Evolutionary conservation across 176 grass and related monocot species (phyloP).

Genomic region (Themeda triandra): DNA sequence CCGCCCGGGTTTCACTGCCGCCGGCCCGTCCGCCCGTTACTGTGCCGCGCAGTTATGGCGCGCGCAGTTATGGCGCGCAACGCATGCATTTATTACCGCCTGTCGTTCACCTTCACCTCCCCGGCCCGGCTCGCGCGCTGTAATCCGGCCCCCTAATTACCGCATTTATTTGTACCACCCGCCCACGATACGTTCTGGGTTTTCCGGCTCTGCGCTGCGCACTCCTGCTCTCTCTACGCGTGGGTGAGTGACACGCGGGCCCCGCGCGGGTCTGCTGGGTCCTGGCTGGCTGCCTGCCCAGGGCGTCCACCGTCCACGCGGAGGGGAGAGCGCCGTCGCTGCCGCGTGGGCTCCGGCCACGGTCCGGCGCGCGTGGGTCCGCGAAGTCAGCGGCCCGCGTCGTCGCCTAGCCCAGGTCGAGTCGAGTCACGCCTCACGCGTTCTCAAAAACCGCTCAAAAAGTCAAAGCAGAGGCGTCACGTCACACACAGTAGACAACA

Average conservation of each 20-base stretch:
- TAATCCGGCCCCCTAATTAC: slow-evolving; percentile 42
- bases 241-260: neutral
- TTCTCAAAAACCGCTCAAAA: neutral
- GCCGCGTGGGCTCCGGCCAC: neutral
- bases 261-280: neutral
- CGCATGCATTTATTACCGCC: slow-evolving; percentile 30
- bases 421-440: neutral
- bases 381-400: neutral
- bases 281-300: neutral
- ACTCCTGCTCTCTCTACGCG: no score
- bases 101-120: neutral
- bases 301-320: neutral
- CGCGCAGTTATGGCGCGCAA: slow-evolving; percentile 24
- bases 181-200: slow-evolving; percentile 12
- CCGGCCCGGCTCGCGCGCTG: neutral
- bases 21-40: slow-evolving; percentile 14
- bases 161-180: slow-evolving; percentile 38
- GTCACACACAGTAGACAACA: neutral
- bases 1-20: neutral
- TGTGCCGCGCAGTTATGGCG: slow-evolving; percentile 27
- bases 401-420: neutral
- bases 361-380: neutral
- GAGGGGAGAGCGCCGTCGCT: neutral
- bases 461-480: neutral
- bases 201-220: neutral